These are phyloP conservation scores for Lunularia cruciata DNA, from an alignment of 225 moss, liverwort and hornwort species.

Conservation along the genomic window DNA sequence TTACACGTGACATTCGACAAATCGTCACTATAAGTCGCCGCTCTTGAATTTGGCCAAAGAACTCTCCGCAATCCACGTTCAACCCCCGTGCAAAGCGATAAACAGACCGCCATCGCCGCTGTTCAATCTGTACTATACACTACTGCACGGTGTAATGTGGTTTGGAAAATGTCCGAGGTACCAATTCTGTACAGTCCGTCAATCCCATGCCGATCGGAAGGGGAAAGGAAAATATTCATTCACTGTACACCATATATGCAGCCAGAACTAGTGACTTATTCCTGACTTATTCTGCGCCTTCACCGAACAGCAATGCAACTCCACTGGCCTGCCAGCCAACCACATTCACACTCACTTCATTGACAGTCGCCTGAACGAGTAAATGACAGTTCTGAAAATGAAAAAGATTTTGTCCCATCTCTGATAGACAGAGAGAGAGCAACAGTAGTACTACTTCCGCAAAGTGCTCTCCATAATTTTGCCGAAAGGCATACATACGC, in stretches of 20 bases:
- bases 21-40: slow-evolving; percentile 7
- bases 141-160: neutral
- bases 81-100: slow-evolving; percentile 7
- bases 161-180: neutral
- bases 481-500: neutral
- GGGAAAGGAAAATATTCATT: neutral
- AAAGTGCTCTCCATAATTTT: neutral
- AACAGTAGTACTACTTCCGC: no score
- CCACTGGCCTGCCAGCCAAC: neutral
- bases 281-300: neutral
- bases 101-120: slow-evolving; percentile 15
- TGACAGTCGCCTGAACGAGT: no score
- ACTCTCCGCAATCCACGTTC: slow-evolving; percentile 3
- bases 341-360: neutral
- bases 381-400: no score
- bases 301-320: neutral
- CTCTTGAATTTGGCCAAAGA: slow-evolving; percentile 13
- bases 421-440: no score
- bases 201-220: neutral
- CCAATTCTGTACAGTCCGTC: neutral
- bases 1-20: slow-evolving; percentile 2
- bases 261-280: neutral
- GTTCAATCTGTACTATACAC: neutral
- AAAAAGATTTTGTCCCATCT: no score
- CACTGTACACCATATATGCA: neutral